These are phyloP conservation scores for Amaranthus tricolor DNA, from an alignment of 179 eudicot species.

Conservation along the genomic window DNA sequence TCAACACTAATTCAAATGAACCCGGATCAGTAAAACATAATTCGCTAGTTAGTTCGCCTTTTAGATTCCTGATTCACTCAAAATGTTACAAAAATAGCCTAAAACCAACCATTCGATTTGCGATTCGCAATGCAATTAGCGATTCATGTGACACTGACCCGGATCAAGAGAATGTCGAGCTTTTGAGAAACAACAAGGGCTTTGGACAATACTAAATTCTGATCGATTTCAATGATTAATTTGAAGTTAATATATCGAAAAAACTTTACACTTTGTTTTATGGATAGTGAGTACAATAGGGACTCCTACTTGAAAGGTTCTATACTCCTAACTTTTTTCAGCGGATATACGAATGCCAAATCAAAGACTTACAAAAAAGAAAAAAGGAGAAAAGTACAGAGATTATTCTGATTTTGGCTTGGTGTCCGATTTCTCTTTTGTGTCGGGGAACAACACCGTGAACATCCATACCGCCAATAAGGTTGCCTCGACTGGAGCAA, in stretches of 20 bases:
- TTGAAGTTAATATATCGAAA: neutral
- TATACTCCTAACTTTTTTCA: neutral
- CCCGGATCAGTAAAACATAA: neutral
- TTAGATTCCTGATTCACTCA: no score
- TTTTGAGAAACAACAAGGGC: neutral
- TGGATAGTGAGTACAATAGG: slow-evolving; percentile 16
- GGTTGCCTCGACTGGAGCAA: slow-evolving; percentile 77
- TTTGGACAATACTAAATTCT: neutral
- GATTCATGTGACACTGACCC: no score
- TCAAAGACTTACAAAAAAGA: neutral
- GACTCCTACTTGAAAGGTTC: slow-evolving; percentile 11
- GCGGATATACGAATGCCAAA: slow-evolving; percentile 5
- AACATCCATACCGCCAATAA: slow-evolving; percentile 70
- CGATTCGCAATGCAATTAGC: no score
- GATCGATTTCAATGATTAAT: no score
- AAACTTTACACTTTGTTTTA: slow-evolving; percentile 6
- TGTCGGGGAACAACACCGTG: slow-evolving; percentile 37
- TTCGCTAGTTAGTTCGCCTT: no score
- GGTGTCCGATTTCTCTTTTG: slow-evolving; percentile 30
- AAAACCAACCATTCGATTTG: no score
- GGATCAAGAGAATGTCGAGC: neutral
- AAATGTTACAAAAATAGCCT: no score
- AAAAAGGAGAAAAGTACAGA: neutral
- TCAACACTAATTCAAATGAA: neutral
- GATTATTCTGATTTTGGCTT: slow-evolving; percentile 53